Percentiles rank a stretch among this genome's conserved stretches.
Conservation (phyloP, 2,329 filamentous ascomycete genomes). For the Colletotrichum filicis region DNA sequence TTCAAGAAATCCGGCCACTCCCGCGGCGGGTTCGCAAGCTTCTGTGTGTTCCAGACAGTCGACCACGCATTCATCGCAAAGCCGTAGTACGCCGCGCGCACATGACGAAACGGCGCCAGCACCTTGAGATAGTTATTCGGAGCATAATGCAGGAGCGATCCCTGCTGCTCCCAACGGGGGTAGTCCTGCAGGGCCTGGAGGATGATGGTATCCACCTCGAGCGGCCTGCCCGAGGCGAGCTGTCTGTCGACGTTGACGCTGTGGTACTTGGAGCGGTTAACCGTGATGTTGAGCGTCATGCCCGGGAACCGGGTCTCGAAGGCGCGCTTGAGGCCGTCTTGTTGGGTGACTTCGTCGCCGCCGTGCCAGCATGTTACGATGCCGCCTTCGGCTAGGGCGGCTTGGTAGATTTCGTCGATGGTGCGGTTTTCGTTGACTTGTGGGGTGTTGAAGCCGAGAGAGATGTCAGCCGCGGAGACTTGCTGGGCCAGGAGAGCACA, state of each 20-base stretch:
- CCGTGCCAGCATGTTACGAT: slow-evolving; percentile 59
- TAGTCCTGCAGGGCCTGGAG: slow-evolving; percentile 64
- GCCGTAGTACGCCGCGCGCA: slow-evolving; percentile 54
- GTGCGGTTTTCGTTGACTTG: slow-evolving; percentile 53
- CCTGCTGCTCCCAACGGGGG: slow-evolving; percentile 60
- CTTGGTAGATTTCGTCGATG: slow-evolving; percentile 61
- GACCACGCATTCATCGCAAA: slow-evolving; percentile 51
- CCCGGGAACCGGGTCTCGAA: slow-evolving; percentile 60
- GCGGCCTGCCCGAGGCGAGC: slow-evolving; percentile 43
- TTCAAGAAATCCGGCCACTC: slow-evolving; percentile 56
- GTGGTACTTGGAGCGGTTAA: slow-evolving; percentile 67
- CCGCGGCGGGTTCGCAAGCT: slow-evolving; percentile 42
- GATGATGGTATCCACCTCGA: slow-evolving; percentile 57
- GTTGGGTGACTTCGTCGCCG: slow-evolving; percentile 56
- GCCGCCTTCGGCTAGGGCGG: slow-evolving; percentile 58
- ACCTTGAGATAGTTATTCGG: slow-evolving; percentile 58
- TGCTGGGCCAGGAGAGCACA: no score
- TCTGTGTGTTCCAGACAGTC: slow-evolving; percentile 49
- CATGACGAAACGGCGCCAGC: slow-evolving; percentile 49
- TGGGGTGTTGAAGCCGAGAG: slow-evolving; percentile 26
- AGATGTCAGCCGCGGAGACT: neutral
- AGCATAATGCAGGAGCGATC: slow-evolving; percentile 59
- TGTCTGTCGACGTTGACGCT: slow-evolving; percentile 58
- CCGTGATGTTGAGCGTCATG: slow-evolving; percentile 62
- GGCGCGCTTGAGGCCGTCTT: slow-evolving; percentile 50